Evolutionary conservation across 345 rosid species (phyloP), one percentile per base, ranked within the genome.

Genomic region (Syzygium grande): DNA sequence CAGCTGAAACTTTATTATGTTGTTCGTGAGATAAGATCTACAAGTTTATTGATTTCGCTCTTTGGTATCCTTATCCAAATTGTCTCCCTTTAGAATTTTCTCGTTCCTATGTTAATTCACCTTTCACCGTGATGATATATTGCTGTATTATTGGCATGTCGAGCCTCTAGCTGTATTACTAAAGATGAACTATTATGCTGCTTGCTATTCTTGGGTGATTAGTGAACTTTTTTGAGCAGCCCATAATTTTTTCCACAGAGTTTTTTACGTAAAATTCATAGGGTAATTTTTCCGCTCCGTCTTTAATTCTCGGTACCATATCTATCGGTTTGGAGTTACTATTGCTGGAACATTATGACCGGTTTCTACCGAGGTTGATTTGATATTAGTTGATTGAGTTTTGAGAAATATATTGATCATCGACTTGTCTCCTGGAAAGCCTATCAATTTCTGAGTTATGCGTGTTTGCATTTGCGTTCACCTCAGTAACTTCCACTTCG

Each of bases 201-300:
- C 6, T 54, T 54, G 23, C 58, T 21, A 7, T 54, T 19, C 23
- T 54, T 0, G 46, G 9, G 9, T 19, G 58, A 54, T 54, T 54
- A 54, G 58, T 54, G 58, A 7, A 21, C 21, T 4, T 54, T 55
- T 54, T 21, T 55, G 1, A 55, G 43, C 23, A 38, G 7, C 46
- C 4, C 2, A 1, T 17, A 17, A 3, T 9, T 73, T 73, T 34
- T 73, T 12, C 1, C 1, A 8, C 1, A 21, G 27, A 14, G 4
- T 21, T 73, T 38, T 22, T 8, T 0, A n/a, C 38, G 3, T 61
- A 13, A 61, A 61, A 61, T 61, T 13, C 29, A 6, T n/a, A 4
- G 14, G 38, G n/a, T 38, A 7, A 7, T 73, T 19, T 73, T 34
- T 73, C 3, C 2, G 21, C 22, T 1, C 34, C 5, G 4, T 34